A percentile compares a stretch with the other conserved stretches of the same genome.
Evolutionary conservation across 176 grass and related monocot species (phyloP).

Genomic region (Eleusine indica): DNA sequence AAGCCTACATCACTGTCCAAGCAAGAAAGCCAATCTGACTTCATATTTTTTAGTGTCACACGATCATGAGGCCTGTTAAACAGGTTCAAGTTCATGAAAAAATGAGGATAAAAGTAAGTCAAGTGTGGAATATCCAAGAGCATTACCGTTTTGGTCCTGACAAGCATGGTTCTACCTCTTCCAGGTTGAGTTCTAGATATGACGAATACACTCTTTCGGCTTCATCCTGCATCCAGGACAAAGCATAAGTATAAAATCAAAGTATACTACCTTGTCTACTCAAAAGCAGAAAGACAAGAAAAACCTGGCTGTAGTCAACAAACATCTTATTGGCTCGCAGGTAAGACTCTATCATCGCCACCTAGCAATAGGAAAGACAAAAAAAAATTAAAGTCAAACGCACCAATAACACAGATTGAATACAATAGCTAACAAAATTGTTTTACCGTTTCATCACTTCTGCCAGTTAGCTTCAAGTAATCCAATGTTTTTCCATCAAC

Average conservation of each 20-base stretch:
- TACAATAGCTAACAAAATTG: neutral
- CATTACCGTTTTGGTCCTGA: slow-evolving; percentile 95
- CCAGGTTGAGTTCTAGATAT: slow-evolving; percentile 89
- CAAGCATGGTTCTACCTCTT: slow-evolving; percentile 85
- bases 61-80: slow-evolving; percentile 88
- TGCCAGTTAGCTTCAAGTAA: slow-evolving; percentile 90
- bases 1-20: slow-evolving; percentile 94
- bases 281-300: slow-evolving; percentile 16
- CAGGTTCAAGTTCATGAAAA: slow-evolving; percentile 30
- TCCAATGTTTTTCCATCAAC: slow-evolving; percentile 84
- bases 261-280: neutral
- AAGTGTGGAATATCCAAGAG: slow-evolving; percentile 23
- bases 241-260: slow-evolving; percentile 31
- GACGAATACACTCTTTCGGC: slow-evolving; percentile 91
- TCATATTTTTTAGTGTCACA: slow-evolving; percentile 94
- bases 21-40: slow-evolving; percentile 90
- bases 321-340: slow-evolving; percentile 96
- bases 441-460: slow-evolving; percentile 92
- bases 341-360: slow-evolving; percentile 94
- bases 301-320: slow-evolving; percentile 80
- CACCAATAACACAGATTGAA: slow-evolving; percentile 27
- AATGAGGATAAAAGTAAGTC: slow-evolving; percentile 20
- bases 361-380: slow-evolving; percentile 52
- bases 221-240: slow-evolving; percentile 63
- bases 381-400: slow-evolving; percentile 26